phyloP scores from a whole-genome alignment of 2,329 filamentous ascomycete genomes.

The Nemania abortiva region DNA sequence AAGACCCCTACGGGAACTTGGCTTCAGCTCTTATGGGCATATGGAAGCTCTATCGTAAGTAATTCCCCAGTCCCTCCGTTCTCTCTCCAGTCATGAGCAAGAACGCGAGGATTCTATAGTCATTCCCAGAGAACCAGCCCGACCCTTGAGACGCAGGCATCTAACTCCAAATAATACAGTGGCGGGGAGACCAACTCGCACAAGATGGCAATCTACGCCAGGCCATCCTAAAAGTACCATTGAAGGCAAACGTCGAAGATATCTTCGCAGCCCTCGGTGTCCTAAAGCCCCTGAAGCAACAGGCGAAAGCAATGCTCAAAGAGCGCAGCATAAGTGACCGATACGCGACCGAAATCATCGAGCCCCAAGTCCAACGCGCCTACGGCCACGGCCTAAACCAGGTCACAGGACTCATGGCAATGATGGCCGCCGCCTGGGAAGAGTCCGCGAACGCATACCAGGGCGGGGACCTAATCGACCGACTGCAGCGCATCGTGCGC shows the following conservation, averaged over 20 bases:
- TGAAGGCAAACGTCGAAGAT: conserved; percentile 28
- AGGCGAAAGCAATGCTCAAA: conserved; percentile 29
- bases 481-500: conserved; percentile 23
- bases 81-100: neutral
- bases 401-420: conserved; percentile 39
- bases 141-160: neutral
- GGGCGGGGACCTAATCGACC: conserved; percentile 39
- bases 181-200: conserved; percentile 35
- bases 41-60: conserved; percentile 41
- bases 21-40: conserved; percentile 40
- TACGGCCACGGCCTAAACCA: conserved; percentile 34
- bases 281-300: conserved; percentile 26
- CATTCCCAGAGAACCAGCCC: neutral
- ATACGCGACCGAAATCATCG: conserved; percentile 42
- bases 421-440: conserved; percentile 40
- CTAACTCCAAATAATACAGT: conserved; percentile 17
- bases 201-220: conserved; percentile 33
- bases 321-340: conserved; percentile 37
- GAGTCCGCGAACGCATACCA: conserved; percentile 39
- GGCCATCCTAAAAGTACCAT: conserved; percentile 21
- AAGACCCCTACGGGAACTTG: conserved; percentile 39
- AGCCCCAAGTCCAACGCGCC: conserved; percentile 41
- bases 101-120: neutral
- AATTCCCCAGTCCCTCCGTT: neutral
- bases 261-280: conserved; percentile 39